Evolutionary conservation across 805 yeast species (phyloP), one percentile per base, ranked within the genome.

Genomic region (Candida maesae): DNA sequence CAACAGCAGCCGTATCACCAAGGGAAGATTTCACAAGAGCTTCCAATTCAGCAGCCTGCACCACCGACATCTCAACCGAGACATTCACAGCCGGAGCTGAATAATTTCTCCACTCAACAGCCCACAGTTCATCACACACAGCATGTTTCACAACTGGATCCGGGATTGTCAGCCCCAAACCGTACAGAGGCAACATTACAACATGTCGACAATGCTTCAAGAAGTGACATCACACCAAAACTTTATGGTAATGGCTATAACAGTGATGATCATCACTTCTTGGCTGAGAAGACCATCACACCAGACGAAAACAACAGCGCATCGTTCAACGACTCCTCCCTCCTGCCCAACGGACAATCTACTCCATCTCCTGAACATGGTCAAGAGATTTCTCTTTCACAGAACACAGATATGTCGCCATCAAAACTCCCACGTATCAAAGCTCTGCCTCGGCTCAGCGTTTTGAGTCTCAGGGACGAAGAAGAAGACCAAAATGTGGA

Each of bases 401-500:
- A 13, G 3, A 21, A 11, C 11, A 26, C 18, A 9, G 27, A 27
- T 2, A 28, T 25, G 12, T 48, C 59, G 1, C 60, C 59, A 16
- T 53, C 58, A 3, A 56, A 48, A 29, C 26, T 53, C 13, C 53
- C 58, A 15, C 44, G 59, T 37, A 50, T 44, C n/a, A 49, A 46
- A 28, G 59, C 44, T 10, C 35, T 55, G 3, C 60, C 61, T 15
- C 56, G 51, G 31, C 36, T 57, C 21, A 54, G 53, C 40, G 23
- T 55, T 5, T 24, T 55, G 39, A 55, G 49, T 19, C 35, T 56
- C 33, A 41, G 56, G 20, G 58, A 50, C 26, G 56, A 53, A 24
- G 53, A 51, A 21, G 50, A 44, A 17, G 41, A 53, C 24, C 52
- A 51, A 18, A 49, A 44, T 19, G 41, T 49, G 10, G 41, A 42